Evolutionary conservation across 169 alveolate genomes (phyloP).

Genomic region (Plasmodium coatneyi): DNA sequence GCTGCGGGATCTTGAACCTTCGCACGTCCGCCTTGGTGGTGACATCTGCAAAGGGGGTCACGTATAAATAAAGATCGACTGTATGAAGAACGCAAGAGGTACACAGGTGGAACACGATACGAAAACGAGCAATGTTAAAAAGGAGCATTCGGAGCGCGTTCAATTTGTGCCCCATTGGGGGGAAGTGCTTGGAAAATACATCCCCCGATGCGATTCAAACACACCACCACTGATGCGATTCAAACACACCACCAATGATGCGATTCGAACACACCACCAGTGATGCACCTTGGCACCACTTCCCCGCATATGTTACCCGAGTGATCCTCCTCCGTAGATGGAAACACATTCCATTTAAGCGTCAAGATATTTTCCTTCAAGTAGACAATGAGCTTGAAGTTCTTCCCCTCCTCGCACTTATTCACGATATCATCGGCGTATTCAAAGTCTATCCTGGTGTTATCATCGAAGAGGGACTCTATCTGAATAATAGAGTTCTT

Average conservation of each 20-base stretch:
- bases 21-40: neutral
- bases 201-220: too few species aligned
- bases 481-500: constrained; percentile 6
- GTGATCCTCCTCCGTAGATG: neutral
- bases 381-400: constrained; percentile 1
- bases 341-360: constrained; percentile 33
- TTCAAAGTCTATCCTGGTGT: constrained; percentile 6
- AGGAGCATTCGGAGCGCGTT: neutral
- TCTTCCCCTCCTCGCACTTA: constrained; percentile 22
- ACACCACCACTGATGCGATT: too few species aligned
- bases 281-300: neutral
- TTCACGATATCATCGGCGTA: neutral
- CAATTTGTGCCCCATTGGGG: neutral
- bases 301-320: neutral
- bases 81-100: neutral
- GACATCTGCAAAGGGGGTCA: neutral
- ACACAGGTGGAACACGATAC: neutral
- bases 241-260: too few species aligned
- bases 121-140: neutral
- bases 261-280: too few species aligned
- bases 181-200: neutral
- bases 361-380: constrained; percentile 1
- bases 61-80: neutral
- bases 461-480: constrained; percentile 20
- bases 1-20: constrained; percentile 13